Evolutionary conservation across 768 basidiomycete genomes (phyloP), one percentile per base, ranked within the genome.

Genomic region (Phaffia tasmanica): DNA sequence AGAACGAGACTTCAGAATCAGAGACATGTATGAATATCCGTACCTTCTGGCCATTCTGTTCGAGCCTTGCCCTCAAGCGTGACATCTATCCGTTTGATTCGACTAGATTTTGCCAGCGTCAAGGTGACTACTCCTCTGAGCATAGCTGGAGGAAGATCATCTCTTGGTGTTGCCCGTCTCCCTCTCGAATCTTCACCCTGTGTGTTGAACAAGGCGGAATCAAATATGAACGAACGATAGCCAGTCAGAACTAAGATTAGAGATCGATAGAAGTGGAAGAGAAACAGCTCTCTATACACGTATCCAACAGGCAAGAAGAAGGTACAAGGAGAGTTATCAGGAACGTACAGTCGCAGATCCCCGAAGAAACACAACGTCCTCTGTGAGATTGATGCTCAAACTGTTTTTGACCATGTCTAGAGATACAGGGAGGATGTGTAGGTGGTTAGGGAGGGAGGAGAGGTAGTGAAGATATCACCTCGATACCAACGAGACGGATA

Each of bases 11-110:
- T 50, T 16, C 62, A 16, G 1, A 51, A 8, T 11, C 18, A 19
- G 54, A 48, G 29, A 19, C 29, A 25, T n/a, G 29, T 29, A 23
- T 4, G 35, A 42, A 16, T 18, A 27, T 23, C 74, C 81, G 61
- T 68, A 91, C 93, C 89, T 81, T 95, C 91, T 1, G 86, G 85
- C 86, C 90, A 95, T 48, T 84, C 81, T 4, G 85, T 87, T 27
- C 80, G 77, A 2, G 85, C 80, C 67, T 80, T 86, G 2, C 88
- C 92, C 55, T 84, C 79, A 25, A 99, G 77, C 74, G 85, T 83
- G 49, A 95, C 79, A 64, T 86, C 85, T 65, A 99, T 92, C 72
- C 85, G 87, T 42, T 86, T 85, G 70, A 99, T 85, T 74, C 85
- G 85, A 62, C 84, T 91, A 0, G 91, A 84, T 74, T 94, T 94